phyloP scores from a whole-genome alignment of 352 stramenopile genomes.

The Globisporangium apiculatum region DNA sequence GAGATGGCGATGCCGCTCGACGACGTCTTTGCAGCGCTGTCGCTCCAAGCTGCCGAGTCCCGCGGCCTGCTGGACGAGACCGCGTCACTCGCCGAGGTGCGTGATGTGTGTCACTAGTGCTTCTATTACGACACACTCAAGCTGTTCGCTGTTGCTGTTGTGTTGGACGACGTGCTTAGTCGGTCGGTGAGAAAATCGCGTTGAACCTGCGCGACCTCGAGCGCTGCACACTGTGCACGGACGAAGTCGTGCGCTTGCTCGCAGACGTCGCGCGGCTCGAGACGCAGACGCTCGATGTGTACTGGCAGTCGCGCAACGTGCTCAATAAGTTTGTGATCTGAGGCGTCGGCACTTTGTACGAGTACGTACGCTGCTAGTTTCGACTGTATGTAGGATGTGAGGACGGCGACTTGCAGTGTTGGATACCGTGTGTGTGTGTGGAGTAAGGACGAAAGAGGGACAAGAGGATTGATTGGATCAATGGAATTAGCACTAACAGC shows the following conservation, averaged over 20 bases:
- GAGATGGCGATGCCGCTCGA: slow-evolving; percentile 15
- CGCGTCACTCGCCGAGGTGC: slow-evolving; percentile 7
- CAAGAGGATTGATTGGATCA: no score
- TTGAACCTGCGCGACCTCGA: slow-evolving; percentile 22
- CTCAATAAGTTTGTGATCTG: slow-evolving; percentile 40
- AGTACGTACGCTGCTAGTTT: no score
- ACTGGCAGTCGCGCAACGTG: slow-evolving; percentile 39
- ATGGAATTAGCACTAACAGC: background rate
- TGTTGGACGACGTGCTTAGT: slow-evolving; percentile 12
- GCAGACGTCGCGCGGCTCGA: slow-evolving; percentile 31
- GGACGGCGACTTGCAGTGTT: no score
- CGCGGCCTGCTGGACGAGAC: slow-evolving; percentile 3
- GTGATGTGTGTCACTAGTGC: background rate
- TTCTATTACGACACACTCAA: no score
- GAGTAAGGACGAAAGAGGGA: background rate
- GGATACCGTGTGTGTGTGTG: background rate
- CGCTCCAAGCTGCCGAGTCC: slow-evolving; percentile 11
- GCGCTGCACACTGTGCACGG: slow-evolving; percentile 23
- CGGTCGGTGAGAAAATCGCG: slow-evolving; percentile 24
- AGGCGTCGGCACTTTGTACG: background rate
- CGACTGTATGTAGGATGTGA: no score
- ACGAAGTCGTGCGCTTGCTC: slow-evolving; percentile 41
- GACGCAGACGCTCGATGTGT: slow-evolving; percentile 38
- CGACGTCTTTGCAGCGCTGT: slow-evolving; percentile 13
- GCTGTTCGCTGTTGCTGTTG: background rate